These are phyloP conservation scores for Leptodontidium sp. DNA, from an alignment of 2,329 filamentous ascomycete species.

Conservation along the genomic window DNA sequence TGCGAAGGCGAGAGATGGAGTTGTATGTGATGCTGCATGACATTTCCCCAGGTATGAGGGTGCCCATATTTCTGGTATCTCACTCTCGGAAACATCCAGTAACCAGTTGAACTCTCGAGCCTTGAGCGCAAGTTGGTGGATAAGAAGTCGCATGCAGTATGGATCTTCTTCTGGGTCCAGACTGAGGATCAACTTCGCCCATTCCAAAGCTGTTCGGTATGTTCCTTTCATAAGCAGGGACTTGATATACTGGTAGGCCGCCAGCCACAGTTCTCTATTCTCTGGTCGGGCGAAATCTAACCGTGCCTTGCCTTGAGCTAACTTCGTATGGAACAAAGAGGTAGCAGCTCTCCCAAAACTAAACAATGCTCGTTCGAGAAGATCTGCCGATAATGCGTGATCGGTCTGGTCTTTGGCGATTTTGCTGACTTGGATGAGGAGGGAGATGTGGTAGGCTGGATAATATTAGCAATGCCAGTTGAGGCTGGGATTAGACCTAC, in stretches of 20 bases:
- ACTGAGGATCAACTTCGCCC: slow-evolving; percentile 84
- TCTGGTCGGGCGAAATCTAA: slow-evolving; percentile 83
- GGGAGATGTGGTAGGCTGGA: slow-evolving; percentile 86
- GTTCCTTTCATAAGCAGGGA: slow-evolving; percentile 91
- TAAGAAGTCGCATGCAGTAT: slow-evolving; percentile 80
- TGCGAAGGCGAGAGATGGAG: slow-evolving; percentile 80
- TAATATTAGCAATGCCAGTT: slow-evolving; percentile 32
- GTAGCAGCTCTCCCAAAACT: slow-evolving; percentile 90
- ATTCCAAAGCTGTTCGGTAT: slow-evolving; percentile 91
- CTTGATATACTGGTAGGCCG: slow-evolving; percentile 86
- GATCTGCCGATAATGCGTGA: slow-evolving; percentile 82
- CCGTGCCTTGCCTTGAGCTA: slow-evolving; percentile 80
- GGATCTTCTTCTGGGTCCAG: slow-evolving; percentile 79
- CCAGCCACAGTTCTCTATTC: slow-evolving; percentile 92
- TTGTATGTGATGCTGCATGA: slow-evolving; percentile 70
- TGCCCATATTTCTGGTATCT: slow-evolving; percentile 52
- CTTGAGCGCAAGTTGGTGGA: slow-evolving; percentile 86
- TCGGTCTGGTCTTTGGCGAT: slow-evolving; percentile 93
- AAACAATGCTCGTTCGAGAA: slow-evolving; percentile 91
- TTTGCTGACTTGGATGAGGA: slow-evolving; percentile 90
- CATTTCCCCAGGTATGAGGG: slow-evolving; percentile 10
- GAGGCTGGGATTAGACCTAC: slow-evolving; percentile 44
- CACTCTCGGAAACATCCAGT: slow-evolving; percentile 68
- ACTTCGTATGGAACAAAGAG: slow-evolving; percentile 78
- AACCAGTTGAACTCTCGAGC: slow-evolving; percentile 80